A percentile compares a stretch with the other conserved stretches of the same genome.
phyloP scores from a whole-genome alignment of 2,329 filamentous ascomycete genomes.

The Cadophora sp. region DNA sequence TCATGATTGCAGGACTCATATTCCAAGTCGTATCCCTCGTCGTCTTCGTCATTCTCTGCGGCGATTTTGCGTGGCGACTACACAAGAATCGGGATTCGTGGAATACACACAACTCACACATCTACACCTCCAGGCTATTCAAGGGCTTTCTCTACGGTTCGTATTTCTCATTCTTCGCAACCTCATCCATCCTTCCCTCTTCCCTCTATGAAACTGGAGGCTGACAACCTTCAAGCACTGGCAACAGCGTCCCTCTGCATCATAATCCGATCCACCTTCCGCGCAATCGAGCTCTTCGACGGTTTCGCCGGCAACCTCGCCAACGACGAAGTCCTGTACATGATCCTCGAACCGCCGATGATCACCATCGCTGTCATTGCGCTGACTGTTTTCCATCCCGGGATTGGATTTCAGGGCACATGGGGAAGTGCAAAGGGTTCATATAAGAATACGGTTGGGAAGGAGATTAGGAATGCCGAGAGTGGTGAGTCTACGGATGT shows the following conservation, averaged over 20 bases:
- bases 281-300: slow-evolving; percentile 61
- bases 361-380: slow-evolving; percentile 43
- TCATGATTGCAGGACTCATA: slow-evolving; percentile 64
- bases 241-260: slow-evolving; percentile 58
- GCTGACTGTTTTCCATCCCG: slow-evolving; percentile 46
- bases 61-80: slow-evolving; percentile 31
- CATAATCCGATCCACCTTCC: slow-evolving; percentile 62
- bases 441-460: not conserved
- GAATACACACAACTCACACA: slow-evolving; percentile 9
- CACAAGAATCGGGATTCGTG: slow-evolving; percentile 20
- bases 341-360: slow-evolving; percentile 53
- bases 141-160: slow-evolving; percentile 24
- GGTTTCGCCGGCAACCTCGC: slow-evolving; percentile 60
- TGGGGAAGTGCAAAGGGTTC: slow-evolving; percentile 18
- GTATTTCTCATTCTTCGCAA: not conserved
- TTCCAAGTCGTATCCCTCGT: slow-evolving; percentile 60
- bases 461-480: not conserved
- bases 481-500: not conserved
- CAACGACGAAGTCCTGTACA: slow-evolving; percentile 52
- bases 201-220: not conserved
- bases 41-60: slow-evolving; percentile 43
- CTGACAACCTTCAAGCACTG: slow-evolving; percentile 39
- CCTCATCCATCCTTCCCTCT: not conserved
- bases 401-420: slow-evolving; percentile 37
- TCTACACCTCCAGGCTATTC: slow-evolving; percentile 29